Evolutionary conservation across 805 yeast species (phyloP).

Genomic region (Candida ipomoeae): DNA sequence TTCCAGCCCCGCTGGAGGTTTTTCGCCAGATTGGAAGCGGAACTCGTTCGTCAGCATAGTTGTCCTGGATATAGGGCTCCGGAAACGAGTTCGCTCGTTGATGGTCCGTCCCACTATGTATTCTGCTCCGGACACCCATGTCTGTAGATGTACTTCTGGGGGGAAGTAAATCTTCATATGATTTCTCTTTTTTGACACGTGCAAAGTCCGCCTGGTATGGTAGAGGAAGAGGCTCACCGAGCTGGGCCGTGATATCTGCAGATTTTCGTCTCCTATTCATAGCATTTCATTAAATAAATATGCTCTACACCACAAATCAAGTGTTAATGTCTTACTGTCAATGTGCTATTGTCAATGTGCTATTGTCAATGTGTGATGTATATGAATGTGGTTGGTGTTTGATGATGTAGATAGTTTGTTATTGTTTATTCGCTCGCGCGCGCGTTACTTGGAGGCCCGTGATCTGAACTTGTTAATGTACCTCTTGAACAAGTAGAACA

Average conservation of each 20-base stretch:
- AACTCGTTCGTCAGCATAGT: not conserved
- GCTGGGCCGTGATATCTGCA: slow-evolving; percentile 16
- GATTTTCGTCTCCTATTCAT: slow-evolving; percentile 17
- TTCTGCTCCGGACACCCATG: not conserved
- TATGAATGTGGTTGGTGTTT: too few relatives aligned
- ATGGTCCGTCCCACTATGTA: not conserved
- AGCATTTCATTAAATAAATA: slow-evolving; percentile 7
- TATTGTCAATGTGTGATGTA: not conserved
- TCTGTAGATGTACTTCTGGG: not conserved
- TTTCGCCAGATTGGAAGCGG: slow-evolving; percentile 15
- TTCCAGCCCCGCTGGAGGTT: not conserved
- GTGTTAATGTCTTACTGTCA: not conserved
- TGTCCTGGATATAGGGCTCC: not conserved
- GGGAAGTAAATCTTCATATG: not conserved
- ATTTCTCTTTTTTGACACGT: slow-evolving; percentile 6
- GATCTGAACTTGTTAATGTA: slow-evolving; percentile 24
- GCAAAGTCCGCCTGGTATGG: slow-evolving; percentile 23
- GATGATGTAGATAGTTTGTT: not conserved
- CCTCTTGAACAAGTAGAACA: slow-evolving; percentile 42
- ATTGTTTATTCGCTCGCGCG: not conserved
- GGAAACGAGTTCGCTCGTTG: slow-evolving; percentile 6
- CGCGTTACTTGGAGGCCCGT: slow-evolving; percentile 3
- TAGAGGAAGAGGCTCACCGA: slow-evolving; percentile 37
- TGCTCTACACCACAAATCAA: not conserved
- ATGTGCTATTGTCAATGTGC: not conserved